Evolutionary conservation across 148 eudicot genomes (phyloP).

Genomic region (Silene latifolia): DNA sequence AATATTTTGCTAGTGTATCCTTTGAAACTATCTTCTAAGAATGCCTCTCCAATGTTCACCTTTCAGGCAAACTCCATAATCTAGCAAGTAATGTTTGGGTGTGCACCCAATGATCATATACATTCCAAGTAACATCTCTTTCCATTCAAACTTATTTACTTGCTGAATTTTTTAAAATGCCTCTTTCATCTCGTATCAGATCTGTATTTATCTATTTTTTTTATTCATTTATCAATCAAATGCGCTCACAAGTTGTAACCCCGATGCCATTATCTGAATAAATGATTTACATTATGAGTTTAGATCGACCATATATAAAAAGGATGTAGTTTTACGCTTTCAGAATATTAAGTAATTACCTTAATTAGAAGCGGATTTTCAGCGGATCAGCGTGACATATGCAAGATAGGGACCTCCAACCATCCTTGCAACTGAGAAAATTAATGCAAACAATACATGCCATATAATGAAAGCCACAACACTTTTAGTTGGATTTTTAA

Average conservation of each 20-base stretch:
- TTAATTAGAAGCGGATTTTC: slow-evolving; percentile 73
- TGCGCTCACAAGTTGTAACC: slow-evolving; percentile 88
- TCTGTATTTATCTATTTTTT: background rate
- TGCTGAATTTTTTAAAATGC: background rate
- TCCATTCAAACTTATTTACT: background rate
- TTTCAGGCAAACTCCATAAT: slow-evolving; percentile 54
- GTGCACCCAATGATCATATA: slow-evolving; percentile 74
- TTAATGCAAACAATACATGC: too few relatives aligned
- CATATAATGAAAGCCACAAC: too few relatives aligned
- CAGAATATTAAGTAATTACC: slow-evolving; percentile 32
- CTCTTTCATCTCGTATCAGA: background rate
- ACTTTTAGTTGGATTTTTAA: too few relatives aligned
- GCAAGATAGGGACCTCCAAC: slow-evolving; percentile 64
- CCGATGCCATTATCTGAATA: slow-evolving; percentile 77
- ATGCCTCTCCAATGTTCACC: slow-evolving; percentile 2
- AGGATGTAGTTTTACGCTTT: background rate
- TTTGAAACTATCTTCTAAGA: background rate
- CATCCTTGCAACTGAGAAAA: slow-evolving; percentile 83
- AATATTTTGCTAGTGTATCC: background rate
- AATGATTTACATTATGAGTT: background rate
- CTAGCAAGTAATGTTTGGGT: slow-evolving; percentile 62
- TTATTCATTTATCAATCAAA: slow-evolving; percentile 23
- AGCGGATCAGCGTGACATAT: slow-evolving; percentile 57
- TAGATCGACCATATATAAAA: too few relatives aligned
- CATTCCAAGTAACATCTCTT: slow-evolving; percentile 58